phyloP scores from a whole-genome alignment of 352 stramenopile genomes.

The Phytophthora chlamydospora region DNA sequence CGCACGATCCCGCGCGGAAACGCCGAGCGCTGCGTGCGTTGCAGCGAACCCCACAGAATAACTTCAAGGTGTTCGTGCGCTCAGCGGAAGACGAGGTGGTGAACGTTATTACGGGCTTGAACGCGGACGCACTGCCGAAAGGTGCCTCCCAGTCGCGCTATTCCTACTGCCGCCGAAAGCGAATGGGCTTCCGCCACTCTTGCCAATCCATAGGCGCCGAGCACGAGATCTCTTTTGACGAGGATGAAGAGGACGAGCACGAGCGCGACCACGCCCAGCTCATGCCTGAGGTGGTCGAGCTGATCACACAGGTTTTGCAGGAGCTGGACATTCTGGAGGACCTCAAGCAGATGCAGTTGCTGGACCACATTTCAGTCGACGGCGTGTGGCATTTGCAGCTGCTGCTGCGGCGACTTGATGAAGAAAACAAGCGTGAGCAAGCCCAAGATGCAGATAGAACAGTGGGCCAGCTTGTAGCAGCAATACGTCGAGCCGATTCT shows the following conservation, averaged over 20 bases:
- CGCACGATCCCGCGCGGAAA: constrained; percentile 61
- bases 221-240: constrained; percentile 46
- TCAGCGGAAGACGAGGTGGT: constrained; percentile 80
- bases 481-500: constrained; percentile 22
- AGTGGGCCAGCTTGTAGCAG: constrained; percentile 40
- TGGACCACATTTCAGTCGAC: constrained; percentile 85
- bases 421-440: constrained; percentile 19
- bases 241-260: constrained; percentile 31
- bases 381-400: constrained; percentile 73
- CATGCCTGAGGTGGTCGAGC: constrained; percentile 71
- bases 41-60: constrained; percentile 88
- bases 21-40: constrained; percentile 64
- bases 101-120: constrained; percentile 78
- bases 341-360: constrained; percentile 82
- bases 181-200: constrained; percentile 77
- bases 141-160: constrained; percentile 65
- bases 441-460: constrained; percentile 15
- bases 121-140: constrained; percentile 71
- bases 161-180: constrained; percentile 75
- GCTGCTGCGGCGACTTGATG: constrained; percentile 50
- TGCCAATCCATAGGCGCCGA: constrained; percentile 76
- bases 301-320: constrained; percentile 79
- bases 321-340: constrained; percentile 78
- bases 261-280: constrained; percentile 45
- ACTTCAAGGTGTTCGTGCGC: constrained; percentile 90